phyloP scores from a whole-genome alignment of 371 early-diverging fungal genomes.

The Chytridiales sp. region DNA sequence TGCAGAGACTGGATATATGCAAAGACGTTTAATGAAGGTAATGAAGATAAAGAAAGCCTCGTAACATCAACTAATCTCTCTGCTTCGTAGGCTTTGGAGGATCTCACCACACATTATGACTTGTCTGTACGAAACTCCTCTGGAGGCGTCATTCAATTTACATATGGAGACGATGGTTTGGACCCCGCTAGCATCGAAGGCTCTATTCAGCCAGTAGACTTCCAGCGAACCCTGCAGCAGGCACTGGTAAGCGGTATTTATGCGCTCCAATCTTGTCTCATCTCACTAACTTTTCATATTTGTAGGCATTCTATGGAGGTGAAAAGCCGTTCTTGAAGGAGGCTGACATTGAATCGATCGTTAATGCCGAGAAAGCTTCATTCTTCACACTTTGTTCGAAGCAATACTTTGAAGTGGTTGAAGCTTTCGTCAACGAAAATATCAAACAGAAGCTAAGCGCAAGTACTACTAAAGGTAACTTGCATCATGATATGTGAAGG shows the following conservation, averaged over 20 bases:
- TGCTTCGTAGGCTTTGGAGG: conserved; percentile 83
- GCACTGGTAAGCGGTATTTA: conserved; percentile 19
- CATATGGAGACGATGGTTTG: conserved; percentile 97
- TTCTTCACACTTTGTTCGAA: no score
- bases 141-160: conserved; percentile 94
- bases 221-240: conserved; percentile 78
- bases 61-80: background rate
- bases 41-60: background rate
- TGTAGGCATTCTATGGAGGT: background rate
- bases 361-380: background rate
- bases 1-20: conserved; percentile 99
- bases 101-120: conserved; percentile 94
- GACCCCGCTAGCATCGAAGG: conserved; percentile 97
- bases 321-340: background rate
- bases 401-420: conserved; percentile 8
- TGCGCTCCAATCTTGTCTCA: background rate
- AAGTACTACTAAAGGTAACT: no score
- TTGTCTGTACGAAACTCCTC: conserved; percentile 92
- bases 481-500: no score
- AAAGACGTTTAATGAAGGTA: conserved; percentile 96
- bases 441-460: no score
- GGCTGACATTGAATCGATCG: background rate
- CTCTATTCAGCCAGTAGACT: conserved; percentile 86
- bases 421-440: conserved; percentile 12
- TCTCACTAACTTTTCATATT: background rate